Conservation (phyloP, 2,329 filamentous ascomycete species). For the Fusarium coffeatum region DNA sequence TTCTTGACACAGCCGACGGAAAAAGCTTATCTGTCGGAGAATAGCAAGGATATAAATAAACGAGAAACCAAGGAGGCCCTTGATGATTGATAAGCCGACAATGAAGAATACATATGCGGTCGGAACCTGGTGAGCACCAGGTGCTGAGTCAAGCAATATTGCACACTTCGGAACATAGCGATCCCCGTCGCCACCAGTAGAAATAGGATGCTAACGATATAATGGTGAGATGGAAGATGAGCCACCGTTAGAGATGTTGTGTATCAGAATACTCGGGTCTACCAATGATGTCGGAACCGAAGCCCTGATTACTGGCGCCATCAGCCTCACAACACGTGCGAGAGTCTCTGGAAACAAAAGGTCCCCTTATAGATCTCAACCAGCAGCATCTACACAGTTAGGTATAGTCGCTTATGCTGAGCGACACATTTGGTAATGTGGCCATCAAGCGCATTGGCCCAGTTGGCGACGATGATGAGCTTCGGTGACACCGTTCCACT, state of each 20-base stretch:
- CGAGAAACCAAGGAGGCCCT: background rate
- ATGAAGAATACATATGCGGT: constrained; percentile 5
- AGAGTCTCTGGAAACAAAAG: background rate
- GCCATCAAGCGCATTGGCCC: constrained; percentile 20
- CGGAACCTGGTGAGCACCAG: background rate
- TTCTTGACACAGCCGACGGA: no score
- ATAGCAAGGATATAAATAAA: background rate
- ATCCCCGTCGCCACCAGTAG: background rate
- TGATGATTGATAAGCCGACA: background rate
- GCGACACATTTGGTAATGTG: constrained; percentile 35
- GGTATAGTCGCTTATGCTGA: constrained; percentile 11
- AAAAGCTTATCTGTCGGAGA: background rate
- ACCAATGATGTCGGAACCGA: background rate
- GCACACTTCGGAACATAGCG: constrained; percentile 8
- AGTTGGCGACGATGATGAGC: constrained; percentile 22
- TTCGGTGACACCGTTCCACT: background rate
- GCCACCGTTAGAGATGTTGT: constrained; percentile 14
- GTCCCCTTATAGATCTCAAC: constrained; percentile 8
- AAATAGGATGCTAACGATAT: constrained; percentile 4
- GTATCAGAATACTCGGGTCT: constrained; percentile 1
- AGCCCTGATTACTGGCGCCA: constrained; percentile 1
- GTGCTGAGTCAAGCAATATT: constrained; percentile 23
- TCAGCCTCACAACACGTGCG: background rate
- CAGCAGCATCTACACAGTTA: constrained; percentile 2
- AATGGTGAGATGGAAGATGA: constrained; percentile 8